Base-by-base conservation (phyloP, 352 stramenopile species). In the Globisporangium paddicum region DNA sequence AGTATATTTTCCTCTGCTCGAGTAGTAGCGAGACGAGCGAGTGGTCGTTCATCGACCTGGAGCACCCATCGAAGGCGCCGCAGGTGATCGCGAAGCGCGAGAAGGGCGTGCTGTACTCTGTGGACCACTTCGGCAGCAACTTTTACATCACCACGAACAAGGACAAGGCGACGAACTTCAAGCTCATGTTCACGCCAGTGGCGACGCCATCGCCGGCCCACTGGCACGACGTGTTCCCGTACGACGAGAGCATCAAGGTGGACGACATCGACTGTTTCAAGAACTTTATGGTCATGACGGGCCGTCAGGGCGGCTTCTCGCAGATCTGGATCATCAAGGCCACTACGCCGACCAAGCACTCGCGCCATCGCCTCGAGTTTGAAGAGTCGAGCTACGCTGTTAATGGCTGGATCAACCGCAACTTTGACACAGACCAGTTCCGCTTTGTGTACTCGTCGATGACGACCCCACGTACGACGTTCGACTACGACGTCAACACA, bases 111-210 rank as follows among this genome's bases (percentile, higher is more conserved):
- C 67, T 82, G 26, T 97, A 96, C 72, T 74, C 77, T 19, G 81
- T 97, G 3, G 88, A 97, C 55, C 91, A 98, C 71, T 89, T 89
- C 51, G 73, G 72, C 51, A 75, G 86, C 59, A 77, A 80, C 61
- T 98, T 97, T 55, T 97, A 97, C 68, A 93, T 99, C 47, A 78
- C 88, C 55, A 98, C 93, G 25, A 99, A 99, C 79, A 85, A 91
- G 54, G 89, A 95, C 66, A 87, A 87, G 56, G 83, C 86, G 25
- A 93, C 82, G 21, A 98, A 99, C 72, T 96, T 98, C 66, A 96
- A 97, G 62, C 57, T 99, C 55, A 96, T 89, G 81, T 78, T 49
- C 62, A 82, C 79, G 44, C 68, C 70, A 0, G 75, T 90, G 23
- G 64, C 52, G 42, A 81, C 74, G n/a, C 67, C 72, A 13, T 78